A percentile compares a stretch with the other conserved stretches of the same genome.
Conservation (phyloP, 148 eudicot species). For the Chenopodium suecicum region DNA sequence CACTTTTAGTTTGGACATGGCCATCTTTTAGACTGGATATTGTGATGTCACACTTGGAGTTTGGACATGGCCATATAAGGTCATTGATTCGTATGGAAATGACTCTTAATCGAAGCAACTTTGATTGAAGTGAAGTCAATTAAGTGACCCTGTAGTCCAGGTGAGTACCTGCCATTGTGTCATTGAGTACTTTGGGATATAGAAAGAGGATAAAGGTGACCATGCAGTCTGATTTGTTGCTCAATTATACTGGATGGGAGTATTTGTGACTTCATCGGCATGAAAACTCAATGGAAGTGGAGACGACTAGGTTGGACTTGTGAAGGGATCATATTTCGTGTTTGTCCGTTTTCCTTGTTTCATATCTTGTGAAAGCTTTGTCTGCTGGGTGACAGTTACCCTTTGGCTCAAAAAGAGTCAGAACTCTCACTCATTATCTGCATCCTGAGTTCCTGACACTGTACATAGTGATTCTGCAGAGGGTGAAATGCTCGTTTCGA, state of each 20-base stretch:
- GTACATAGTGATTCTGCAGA: slow-evolving; percentile 30
- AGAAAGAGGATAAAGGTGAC: background rate
- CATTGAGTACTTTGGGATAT: slow-evolving; percentile 10
- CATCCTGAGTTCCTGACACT: slow-evolving; percentile 25
- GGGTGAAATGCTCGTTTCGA: slow-evolving; percentile 13
- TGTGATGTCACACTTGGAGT: slow-evolving; percentile 38
- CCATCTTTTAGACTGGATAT: slow-evolving; percentile 76
- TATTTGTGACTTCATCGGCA: slow-evolving; percentile 15
- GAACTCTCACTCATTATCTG: background rate
- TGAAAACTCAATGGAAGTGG: slow-evolving; percentile 5
- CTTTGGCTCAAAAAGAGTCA: slow-evolving; percentile 8
- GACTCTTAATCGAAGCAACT: slow-evolving; percentile 1
- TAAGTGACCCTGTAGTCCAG: slow-evolving; percentile 13
- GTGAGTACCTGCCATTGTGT: background rate
- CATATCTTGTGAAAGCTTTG: slow-evolving; percentile 19
- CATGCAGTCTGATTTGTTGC: slow-evolving; percentile 11
- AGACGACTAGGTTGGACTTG: slow-evolving; percentile 2
- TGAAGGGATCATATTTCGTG: background rate
- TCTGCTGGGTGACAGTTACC: slow-evolving; percentile 15
- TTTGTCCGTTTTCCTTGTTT: slow-evolving; percentile 6
- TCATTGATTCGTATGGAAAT: slow-evolving; percentile 8
- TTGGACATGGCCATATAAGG: slow-evolving; percentile 15
- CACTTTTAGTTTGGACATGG: slow-evolving; percentile 6
- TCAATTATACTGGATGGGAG: slow-evolving; percentile 24
- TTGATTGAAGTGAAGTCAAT: background rate